Conservation (phyloP, 192 early-diverging fungal genomes). For the Umbelopsis sp. region DNA sequence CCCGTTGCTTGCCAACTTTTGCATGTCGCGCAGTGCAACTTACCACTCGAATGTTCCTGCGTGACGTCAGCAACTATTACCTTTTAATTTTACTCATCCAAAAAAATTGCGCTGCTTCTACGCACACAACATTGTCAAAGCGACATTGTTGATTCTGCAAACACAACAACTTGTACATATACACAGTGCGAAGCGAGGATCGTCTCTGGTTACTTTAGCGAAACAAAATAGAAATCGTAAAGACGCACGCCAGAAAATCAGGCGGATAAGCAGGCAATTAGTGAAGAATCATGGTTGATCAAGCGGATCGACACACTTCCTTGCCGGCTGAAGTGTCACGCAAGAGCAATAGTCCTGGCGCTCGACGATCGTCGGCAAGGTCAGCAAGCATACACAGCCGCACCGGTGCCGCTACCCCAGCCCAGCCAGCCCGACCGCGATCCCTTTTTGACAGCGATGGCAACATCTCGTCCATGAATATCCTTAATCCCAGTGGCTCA, state of each 20-base stretch:
- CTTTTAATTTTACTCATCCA: too few relatives aligned
- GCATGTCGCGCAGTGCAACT: neutral
- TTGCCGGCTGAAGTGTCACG: slow-evolving; percentile 3
- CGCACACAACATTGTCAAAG: too few relatives aligned
- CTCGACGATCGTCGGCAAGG: neutral
- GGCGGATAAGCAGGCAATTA: slow-evolving; percentile 5
- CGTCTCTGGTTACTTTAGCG: neutral
- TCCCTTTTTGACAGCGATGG: slow-evolving; percentile 43
- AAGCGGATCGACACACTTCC: slow-evolving; percentile 6
- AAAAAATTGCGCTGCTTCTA: too few relatives aligned
- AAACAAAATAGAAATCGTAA: too few relatives aligned
- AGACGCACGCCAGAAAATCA: too few relatives aligned
- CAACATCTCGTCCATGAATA: slow-evolving; percentile 38
- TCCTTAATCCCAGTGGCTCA: slow-evolving; percentile 27
- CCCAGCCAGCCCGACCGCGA: slow-evolving; percentile 14
- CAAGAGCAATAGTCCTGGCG: slow-evolving; percentile 5
- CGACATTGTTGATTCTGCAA: neutral
- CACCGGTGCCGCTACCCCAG: neutral
- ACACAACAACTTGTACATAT: neutral
- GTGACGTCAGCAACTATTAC: neutral
- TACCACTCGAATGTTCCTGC: neutral
- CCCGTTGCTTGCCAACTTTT: neutral
- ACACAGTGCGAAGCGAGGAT: neutral
- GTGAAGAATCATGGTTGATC: slow-evolving; percentile 18
- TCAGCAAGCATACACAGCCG: neutral